Evolutionary conservation across 306 rosid genomes (phyloP), one percentile per base, ranked within the genome.

Genomic region (Cucurbita argyrosperma): DNA sequence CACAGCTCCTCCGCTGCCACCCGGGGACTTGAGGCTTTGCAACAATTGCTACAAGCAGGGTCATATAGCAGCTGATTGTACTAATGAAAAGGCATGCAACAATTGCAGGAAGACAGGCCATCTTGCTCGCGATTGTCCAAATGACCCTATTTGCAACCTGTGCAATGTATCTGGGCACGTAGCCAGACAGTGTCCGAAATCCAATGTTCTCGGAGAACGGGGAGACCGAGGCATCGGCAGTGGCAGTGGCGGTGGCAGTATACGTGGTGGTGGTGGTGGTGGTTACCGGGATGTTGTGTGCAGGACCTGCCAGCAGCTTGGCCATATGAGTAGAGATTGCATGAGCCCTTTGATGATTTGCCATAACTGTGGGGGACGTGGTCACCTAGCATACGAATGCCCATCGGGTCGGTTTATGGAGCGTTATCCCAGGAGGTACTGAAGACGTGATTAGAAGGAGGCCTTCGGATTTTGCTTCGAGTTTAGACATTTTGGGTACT

Each of bases 31-130:
- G 30, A 90, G 98, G 77, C 52, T 94, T 88, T 94, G 98, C 87
- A 91, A 94, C 78, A 94, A 94, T 86, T 94, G 98, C 83, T 94
- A 94, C 67, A 94, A 94, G 84, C 98, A 88, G 82, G 98, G 98
- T 30, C 98, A 94, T 81, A 88, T 94, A 79, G 99, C 99, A 35
- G 99, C 72, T 47, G 99, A 91, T 79, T 94, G 97, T 74, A 94
- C 99, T 3, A 94, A 94, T 50, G 99, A 89, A 68, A 94, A 94
- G 86, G 99, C 99, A n/a, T 94, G 99, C 78, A 94, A 91, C 87
- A 94, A 94, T 81, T 94, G 99, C 80, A 82, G 99, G 89, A 89
- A 89, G 84, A 94, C 99, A 0, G 97, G 97, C 59, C 99, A 91
- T 75, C 83, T 94, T 74, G 99, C 99, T n/a, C 96, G 99, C 19